Evolutionary conservation across 192 early-diverging fungal species (phyloP), one percentile per base, ranked within the genome.

Genomic region (Powellomyces hirtus): DNA sequence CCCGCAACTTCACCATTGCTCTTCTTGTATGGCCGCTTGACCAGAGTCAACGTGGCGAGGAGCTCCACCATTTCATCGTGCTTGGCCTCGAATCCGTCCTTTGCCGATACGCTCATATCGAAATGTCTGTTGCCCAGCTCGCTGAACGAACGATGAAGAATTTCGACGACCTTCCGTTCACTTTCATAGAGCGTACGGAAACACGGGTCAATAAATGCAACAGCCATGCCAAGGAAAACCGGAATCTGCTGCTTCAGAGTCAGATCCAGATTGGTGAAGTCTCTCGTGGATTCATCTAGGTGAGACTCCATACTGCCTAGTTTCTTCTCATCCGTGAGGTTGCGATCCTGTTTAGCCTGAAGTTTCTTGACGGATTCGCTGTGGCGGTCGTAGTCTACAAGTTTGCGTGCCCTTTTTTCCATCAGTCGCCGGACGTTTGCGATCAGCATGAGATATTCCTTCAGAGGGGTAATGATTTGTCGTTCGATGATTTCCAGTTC

Each of bases 361-460:
- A 93, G 64, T 74, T 96, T 97, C 40, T 89, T 84, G 33, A 95
- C 76, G 18, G 78, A 76, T 33, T 81, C 77, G 10, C 86, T 73
- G 75, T 89, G 88, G 31, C 97, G 85, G 68, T 98, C 97, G 73
- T 91, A 97, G 75, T 98, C 97, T 8, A 96, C 66, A 37, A 92
- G 75, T 78, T 98, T 98, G 77, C 94, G 94, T 34, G 87, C 84
- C 26, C 95, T 86, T 80, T 98, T 98, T 5, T 82, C 84, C 33
- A 98, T 92, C 13, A 91, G 83, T 70, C 88, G 90, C 73, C 88
- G 85, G 38, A 98, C 90, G 40, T 86, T 77, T 62, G 90, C 87
- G 75, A 93, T 79, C 62, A 97, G 76, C 4, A 74, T 73, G 50
- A 92, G 77, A 60, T 92, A 80, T 62, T 96, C 93, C n/a, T 73